phyloP scores from a whole-genome alignment of 2,329 filamentous ascomycete species.

The Neurospora crassa region DNA sequence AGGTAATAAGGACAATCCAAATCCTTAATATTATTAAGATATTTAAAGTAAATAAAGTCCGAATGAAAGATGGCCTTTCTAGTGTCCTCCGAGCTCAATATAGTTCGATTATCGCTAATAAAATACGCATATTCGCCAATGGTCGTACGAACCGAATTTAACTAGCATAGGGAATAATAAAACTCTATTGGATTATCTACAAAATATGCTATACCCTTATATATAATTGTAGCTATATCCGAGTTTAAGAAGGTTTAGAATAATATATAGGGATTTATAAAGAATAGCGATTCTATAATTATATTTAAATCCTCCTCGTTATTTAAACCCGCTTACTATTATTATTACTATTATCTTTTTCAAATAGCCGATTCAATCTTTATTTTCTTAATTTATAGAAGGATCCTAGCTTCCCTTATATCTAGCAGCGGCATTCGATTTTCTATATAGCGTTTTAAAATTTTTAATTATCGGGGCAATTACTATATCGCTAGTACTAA shows the following conservation, averaged over 20 bases:
- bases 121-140: neutral
- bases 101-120: neutral
- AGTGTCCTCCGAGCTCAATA: neutral
- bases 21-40: neutral
- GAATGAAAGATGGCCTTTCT: neutral
- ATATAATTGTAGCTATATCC: fast-evolving
- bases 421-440: neutral
- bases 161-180: neutral
- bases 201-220: neutral
- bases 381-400: neutral
- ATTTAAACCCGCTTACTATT: neutral
- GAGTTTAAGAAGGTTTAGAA: neutral
- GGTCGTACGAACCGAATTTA: neutral
- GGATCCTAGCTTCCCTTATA: neutral
- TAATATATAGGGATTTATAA: neutral
- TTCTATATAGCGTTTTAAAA: neutral
- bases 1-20: neutral
- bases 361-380: neutral
- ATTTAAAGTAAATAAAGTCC: neutral
- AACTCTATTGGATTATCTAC: neutral
- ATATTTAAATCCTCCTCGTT: neutral
- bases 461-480: neutral
- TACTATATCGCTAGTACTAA: neutral
- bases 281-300: neutral
- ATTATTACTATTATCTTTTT: neutral